Conservation (phyloP, 2,329 filamentous ascomycete genomes). For the Zymoseptoria pseudotritici region DNA sequence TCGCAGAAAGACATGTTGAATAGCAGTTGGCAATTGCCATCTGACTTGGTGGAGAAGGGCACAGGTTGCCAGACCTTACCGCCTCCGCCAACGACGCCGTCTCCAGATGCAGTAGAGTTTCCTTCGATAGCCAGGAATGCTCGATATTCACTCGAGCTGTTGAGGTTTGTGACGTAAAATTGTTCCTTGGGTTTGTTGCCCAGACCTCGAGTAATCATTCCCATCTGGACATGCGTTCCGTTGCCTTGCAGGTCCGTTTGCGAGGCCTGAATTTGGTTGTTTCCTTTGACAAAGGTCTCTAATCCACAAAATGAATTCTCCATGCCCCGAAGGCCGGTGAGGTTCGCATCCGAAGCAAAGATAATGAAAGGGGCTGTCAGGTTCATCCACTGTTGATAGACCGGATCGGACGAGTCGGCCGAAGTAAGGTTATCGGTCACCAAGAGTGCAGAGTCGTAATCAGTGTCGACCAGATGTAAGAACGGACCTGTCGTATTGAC, state of each 20-base stretch:
- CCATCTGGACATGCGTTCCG: constrained; percentile 41
- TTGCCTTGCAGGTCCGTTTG: constrained; percentile 38
- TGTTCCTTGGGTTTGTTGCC: constrained; percentile 72
- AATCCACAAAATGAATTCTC: constrained; percentile 78
- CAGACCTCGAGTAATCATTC: constrained; percentile 62
- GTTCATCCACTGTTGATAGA: constrained; percentile 50
- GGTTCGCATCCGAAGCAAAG: constrained; percentile 61
- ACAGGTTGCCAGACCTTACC: constrained; percentile 64
- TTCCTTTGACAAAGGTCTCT: constrained; percentile 46
- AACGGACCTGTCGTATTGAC: constrained; percentile 51
- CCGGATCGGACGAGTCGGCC: constrained; percentile 37
- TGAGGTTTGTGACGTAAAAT: constrained; percentile 74
- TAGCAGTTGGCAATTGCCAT: constrained; percentile 76
- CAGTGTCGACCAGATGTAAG: constrained; percentile 77
- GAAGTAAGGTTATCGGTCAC: constrained; percentile 66
- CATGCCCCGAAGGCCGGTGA: constrained; percentile 58
- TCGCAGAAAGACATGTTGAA: constrained; percentile 84
- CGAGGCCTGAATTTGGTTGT: constrained; percentile 53
- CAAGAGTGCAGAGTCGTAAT: constrained; percentile 69
- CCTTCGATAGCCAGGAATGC: constrained; percentile 62
- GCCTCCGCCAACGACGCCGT: constrained; percentile 59
- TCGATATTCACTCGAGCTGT: constrained; percentile 61
- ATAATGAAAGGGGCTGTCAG: constrained; percentile 61
- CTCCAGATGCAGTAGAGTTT: constrained; percentile 46
- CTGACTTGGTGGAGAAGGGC: constrained; percentile 72